phyloP scores from a whole-genome alignment of 768 basidiomycete genomes.

The Pulveroboletus sp. region DNA sequence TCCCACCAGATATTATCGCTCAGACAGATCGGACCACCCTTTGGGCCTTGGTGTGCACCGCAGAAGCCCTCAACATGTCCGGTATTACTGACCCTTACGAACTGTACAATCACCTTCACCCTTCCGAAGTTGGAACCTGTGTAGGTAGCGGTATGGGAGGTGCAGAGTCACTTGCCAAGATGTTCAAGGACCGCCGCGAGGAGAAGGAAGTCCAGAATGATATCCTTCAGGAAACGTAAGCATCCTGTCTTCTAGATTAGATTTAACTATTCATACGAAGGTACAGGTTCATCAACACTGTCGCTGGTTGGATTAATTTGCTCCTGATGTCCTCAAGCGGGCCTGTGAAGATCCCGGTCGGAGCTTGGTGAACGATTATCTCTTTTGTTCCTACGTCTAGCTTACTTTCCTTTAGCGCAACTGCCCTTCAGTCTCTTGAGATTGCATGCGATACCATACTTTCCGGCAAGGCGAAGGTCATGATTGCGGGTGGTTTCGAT shows the following conservation, averaged over 20 bases:
- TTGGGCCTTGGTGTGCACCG: slow-evolving; percentile 92
- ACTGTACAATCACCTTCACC: slow-evolving; percentile 94
- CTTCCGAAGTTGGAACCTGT: slow-evolving; percentile 91
- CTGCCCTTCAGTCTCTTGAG: slow-evolving; percentile 95
- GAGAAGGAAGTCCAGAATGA: slow-evolving; percentile 99
- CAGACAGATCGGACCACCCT: slow-evolving; percentile 91
- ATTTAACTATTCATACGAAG: slow-evolving; percentile 5
- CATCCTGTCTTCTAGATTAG: not conserved
- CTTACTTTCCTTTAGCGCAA: slow-evolving; percentile 55
- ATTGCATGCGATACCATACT: slow-evolving; percentile 96
- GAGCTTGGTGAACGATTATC: slow-evolving; percentile 71
- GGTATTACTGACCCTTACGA: slow-evolving; percentile 98
- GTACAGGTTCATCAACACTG: slow-evolving; percentile 94
- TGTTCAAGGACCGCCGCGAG: slow-evolving; percentile 99
- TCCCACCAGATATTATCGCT: slow-evolving; percentile 91
- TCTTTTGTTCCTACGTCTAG: not conserved
- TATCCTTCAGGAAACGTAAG: slow-evolving; percentile 95
- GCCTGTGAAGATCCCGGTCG: slow-evolving; percentile 98
- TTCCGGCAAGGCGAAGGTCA: slow-evolving; percentile 96
- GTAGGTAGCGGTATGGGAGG: slow-evolving; percentile 99
- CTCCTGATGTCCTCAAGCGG: slow-evolving; percentile 93
- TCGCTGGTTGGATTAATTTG: slow-evolving; percentile 96
- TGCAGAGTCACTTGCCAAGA: slow-evolving; percentile 80
- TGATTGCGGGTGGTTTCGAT: slow-evolving; percentile 98
- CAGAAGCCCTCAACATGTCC: slow-evolving; percentile 94